A percentile compares a stretch with the other conserved stretches of the same genome.
Conservation (phyloP, 2,329 filamentous ascomycete genomes). For the Pseudogymnoascus verrucosus region DNA sequence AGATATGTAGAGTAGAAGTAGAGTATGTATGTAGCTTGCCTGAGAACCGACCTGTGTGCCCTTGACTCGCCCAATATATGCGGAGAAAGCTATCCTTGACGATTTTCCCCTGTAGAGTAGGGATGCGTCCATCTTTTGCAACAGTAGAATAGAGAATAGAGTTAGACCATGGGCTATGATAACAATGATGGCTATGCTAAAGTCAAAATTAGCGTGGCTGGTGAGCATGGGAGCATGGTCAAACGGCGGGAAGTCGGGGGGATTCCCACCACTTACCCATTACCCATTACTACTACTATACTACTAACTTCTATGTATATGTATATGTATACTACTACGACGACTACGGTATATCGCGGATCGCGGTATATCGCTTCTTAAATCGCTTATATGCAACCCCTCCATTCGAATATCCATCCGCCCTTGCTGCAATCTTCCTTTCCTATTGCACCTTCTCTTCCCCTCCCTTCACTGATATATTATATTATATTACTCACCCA, state of each 20-base stretch:
- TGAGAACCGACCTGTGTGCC: background rate
- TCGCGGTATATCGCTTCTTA: background rate
- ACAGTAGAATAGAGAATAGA: background rate
- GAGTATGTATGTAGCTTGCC: background rate
- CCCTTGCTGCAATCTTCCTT: constrained; percentile 5
- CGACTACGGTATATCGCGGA: background rate
- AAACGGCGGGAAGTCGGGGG: background rate
- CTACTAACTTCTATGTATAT: background rate
- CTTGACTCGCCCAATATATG: background rate
- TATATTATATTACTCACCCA: background rate
- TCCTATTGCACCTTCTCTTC: constrained; percentile 4
- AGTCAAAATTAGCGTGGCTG: constrained; percentile 3
- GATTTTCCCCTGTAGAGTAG: background rate
- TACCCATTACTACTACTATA: background rate
- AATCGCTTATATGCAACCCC: constrained; percentile 8
- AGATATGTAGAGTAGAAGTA: background rate
- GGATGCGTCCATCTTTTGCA: background rate
- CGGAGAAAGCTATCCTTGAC: background rate
- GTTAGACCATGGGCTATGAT: background rate
- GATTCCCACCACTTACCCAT: background rate
- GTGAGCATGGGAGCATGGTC: background rate
- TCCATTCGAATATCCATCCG: background rate
- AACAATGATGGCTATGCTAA: background rate
- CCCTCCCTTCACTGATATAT: background rate
- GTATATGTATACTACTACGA: background rate